Percentiles rank a stretch among this genome's conserved stretches.
Conservation (phyloP, 2,329 filamentous ascomycete species). For the Metarhizium rileyi region DNA sequence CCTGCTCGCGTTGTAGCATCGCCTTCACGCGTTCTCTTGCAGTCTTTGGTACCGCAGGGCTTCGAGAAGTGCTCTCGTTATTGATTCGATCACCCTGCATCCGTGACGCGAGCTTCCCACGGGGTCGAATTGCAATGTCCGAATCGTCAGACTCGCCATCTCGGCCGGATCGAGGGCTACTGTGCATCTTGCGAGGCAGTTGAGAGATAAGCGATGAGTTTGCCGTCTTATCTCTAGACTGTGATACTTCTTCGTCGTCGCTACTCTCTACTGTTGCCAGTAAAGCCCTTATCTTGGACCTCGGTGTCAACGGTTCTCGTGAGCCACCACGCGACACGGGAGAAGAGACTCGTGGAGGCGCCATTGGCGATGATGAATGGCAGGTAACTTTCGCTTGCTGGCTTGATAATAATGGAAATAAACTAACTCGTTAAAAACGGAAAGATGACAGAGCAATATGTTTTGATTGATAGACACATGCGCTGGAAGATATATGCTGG, state of each 20-base stretch:
- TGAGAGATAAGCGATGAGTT: constrained; percentile 5
- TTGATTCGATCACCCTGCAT: constrained; percentile 38
- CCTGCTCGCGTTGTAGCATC: constrained; percentile 26
- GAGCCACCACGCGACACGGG: constrained; percentile 31
- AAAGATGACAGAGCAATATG: background rate
- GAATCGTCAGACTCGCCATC: constrained; percentile 37
- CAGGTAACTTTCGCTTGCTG: background rate
- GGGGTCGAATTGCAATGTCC: constrained; percentile 36
- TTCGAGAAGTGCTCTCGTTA: constrained; percentile 7
- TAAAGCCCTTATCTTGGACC: constrained; percentile 45
- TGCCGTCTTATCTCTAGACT: background rate
- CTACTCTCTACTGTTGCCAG: constrained; percentile 40
- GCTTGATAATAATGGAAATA: background rate
- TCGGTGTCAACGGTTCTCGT: constrained; percentile 38
- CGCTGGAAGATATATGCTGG: no score
- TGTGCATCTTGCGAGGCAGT: background rate
- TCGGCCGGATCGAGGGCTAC: constrained; percentile 10
- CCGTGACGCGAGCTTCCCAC: constrained; percentile 54
- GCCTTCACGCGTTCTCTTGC: constrained; percentile 33
- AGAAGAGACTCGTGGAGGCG: constrained; percentile 37
- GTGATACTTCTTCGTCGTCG: constrained; percentile 34
- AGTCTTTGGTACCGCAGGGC: constrained; percentile 15
- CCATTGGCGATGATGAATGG: constrained; percentile 27
- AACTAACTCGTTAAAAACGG: background rate
- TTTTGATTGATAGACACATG: background rate